phyloP scores from a whole-genome alignment of 345 rosid species.

The Eucalyptus caleyi region DNA sequence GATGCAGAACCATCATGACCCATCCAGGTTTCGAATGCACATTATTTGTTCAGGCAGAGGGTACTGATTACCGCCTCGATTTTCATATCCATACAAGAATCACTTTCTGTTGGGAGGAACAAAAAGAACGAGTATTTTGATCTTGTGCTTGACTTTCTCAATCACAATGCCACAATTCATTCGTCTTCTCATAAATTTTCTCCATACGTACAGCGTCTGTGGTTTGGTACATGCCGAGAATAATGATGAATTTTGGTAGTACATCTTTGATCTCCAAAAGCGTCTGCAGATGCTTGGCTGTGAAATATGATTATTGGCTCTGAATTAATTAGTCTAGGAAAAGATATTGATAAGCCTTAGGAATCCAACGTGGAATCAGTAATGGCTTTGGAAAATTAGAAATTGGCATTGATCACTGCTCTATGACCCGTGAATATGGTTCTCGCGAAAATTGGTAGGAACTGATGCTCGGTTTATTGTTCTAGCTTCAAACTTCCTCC shows the following conservation, averaged over 20 bases:
- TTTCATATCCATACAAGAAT: neutral
- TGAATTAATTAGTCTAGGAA: neutral
- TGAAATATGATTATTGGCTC: neutral
- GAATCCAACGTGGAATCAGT: neutral
- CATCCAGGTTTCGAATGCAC: neutral
- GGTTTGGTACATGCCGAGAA: neutral
- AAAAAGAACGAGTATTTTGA: neutral
- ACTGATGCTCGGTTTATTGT: neutral
- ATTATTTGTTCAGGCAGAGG: neutral
- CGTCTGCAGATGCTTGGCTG: neutral
- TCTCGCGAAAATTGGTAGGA: neutral
- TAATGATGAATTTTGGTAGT: neutral
- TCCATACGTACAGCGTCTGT: neutral
- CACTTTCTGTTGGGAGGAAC: neutral
- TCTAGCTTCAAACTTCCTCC: neutral
- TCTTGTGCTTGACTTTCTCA: neutral
- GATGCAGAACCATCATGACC: constrained; percentile 17
- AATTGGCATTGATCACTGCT: neutral
- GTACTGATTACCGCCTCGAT: neutral
- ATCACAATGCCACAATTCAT: neutral
- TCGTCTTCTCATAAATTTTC: neutral
- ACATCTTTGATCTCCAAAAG: neutral
- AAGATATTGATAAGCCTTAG: neutral
- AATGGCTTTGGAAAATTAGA: neutral
- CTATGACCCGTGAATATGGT: neutral